Conservation (phyloP, 306 rosid genomes). For the Gastrolobium bilobum region DNA sequence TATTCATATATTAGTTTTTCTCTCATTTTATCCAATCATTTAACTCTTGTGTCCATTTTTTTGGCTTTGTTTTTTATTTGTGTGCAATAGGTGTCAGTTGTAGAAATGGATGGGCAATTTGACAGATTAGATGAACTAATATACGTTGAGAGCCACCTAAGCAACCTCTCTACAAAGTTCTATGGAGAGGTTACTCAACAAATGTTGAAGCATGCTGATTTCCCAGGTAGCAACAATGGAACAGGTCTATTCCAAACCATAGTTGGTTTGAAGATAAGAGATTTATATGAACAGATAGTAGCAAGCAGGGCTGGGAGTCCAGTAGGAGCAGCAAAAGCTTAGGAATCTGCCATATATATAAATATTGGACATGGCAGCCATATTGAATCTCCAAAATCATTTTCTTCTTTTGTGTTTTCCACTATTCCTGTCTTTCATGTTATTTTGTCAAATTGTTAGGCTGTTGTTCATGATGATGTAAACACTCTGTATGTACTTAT, state of each 20-base stretch:
- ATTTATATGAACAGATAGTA: conserved; percentile 82
- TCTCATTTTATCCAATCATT: neutral
- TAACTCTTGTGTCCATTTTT: neutral
- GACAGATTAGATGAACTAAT: conserved; percentile 98
- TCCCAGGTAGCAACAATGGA: conserved; percentile 98
- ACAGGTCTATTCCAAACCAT: conserved; percentile 99
- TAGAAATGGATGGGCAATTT: conserved; percentile 99
- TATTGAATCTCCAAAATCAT: conserved; percentile 37
- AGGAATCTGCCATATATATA: conserved; percentile 40
- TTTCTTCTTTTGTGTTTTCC: conserved; percentile 43
- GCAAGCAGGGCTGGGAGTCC: conserved; percentile 67
- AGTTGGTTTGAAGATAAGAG: conserved; percentile 92
- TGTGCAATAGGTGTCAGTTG: conserved; percentile 76
- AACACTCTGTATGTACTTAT: conserved; percentile 56
- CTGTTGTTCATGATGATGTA: conserved; percentile 54
- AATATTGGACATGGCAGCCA: conserved; percentile 46
- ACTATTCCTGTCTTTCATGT: conserved; percentile 44
- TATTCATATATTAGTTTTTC: neutral
- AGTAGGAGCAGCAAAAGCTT: conserved; percentile 74
- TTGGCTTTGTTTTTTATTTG: neutral
- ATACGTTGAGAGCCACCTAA: conserved; percentile 95
- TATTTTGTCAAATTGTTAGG: conserved; percentile 53
- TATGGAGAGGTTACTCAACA: conserved; percentile 99
- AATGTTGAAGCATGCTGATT: conserved; percentile 96
- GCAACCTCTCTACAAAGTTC: conserved; percentile 91